Base-by-base conservation (phyloP, 768 basidiomycete species). In the Lactarius quietus region DNA sequence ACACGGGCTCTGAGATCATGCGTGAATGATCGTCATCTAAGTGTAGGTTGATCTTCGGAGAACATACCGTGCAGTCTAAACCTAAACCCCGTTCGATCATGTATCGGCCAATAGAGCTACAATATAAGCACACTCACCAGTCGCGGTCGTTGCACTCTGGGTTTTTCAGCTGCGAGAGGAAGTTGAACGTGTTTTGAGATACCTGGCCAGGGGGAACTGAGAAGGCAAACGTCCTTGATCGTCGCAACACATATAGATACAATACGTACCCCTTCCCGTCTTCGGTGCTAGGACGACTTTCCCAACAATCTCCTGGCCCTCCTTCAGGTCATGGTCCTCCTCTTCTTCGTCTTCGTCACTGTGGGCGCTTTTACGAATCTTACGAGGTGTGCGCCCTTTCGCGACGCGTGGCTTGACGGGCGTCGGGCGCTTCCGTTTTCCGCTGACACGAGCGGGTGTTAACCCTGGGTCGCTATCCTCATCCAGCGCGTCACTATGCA, bases 141-240 rank as follows among this genome's bases (percentile, higher is more conserved):
- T 88, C 82, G 4, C 93, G 82, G 73, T 97, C 90, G 67, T 98
- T 95, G 72, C 86, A 87, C 52, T 84, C 81, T 1, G 92, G 89
- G 64, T 91, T 84, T 71, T 82, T 82, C 45, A 97, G 78, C 29
- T 88, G 80, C 9, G 69, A 76, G 62, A 95, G 74, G 73, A 97
- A 97, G 71, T 92, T 78, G 39, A 98, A 75, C 3, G 90, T 92
- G 69, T 97, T 95, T 70, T 86, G 81, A 2, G 94, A 95, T 72
- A 97, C 85, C 74, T 86, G 86, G 12, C 94, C 95, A 14, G 92
- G 83, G 0, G 93, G 89, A 0, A 93, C 94, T 91, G 36, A 54
- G 26, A 57, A 8, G 39, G 23, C 58, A 39, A 36, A 17, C 45
- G 56, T 57, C 20, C 43, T 12, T 41, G 28, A 53, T 51, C 26